Conservation (phyloP, 192 early-diverging fungal species). For the Martensiomyces pterosporus region DNA sequence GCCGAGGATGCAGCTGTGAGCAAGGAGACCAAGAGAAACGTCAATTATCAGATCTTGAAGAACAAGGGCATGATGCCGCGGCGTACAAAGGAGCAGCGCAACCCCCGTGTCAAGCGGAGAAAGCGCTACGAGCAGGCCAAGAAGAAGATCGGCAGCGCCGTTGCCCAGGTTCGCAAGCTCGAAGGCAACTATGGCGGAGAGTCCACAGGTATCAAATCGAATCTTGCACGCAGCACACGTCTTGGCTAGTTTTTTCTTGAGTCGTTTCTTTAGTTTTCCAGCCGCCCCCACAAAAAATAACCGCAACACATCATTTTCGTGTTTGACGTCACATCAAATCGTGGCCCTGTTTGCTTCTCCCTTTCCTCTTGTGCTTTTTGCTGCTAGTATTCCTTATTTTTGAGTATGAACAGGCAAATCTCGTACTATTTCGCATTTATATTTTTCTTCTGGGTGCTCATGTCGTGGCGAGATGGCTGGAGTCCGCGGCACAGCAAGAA, state of each 20-base stretch:
- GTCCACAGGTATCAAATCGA: slow-evolving; percentile 87
- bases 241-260: slow-evolving; percentile 47
- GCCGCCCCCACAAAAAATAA: not conserved
- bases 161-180: slow-evolving; percentile 64
- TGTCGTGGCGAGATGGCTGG: slow-evolving; percentile 8
- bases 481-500: slow-evolving; percentile 7
- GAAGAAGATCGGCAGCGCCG: slow-evolving; percentile 84
- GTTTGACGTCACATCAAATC: too few species aligned
- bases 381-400: too few species aligned
- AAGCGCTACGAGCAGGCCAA: slow-evolving; percentile 83
- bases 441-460: slow-evolving; percentile 9
- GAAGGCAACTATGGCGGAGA: slow-evolving; percentile 86
- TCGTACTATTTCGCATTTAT: slow-evolving; percentile 2
- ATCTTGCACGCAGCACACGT: slow-evolving; percentile 75
- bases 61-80: slow-evolving; percentile 93
- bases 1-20: slow-evolving; percentile 50
- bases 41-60: slow-evolving; percentile 86
- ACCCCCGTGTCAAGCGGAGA: slow-evolving; percentile 90
- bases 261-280: too few species aligned
- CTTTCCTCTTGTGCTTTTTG: too few species aligned
- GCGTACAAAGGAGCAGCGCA: slow-evolving; percentile 89
- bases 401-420: slow-evolving; percentile 1
- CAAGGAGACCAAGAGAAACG: slow-evolving; percentile 66
- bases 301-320: slow-evolving; percentile 1
- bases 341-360: too few species aligned